These are phyloP conservation scores for Diplodia scrobiculata DNA, from an alignment of 2,329 filamentous ascomycete genomes.

Conservation along the genomic window DNA sequence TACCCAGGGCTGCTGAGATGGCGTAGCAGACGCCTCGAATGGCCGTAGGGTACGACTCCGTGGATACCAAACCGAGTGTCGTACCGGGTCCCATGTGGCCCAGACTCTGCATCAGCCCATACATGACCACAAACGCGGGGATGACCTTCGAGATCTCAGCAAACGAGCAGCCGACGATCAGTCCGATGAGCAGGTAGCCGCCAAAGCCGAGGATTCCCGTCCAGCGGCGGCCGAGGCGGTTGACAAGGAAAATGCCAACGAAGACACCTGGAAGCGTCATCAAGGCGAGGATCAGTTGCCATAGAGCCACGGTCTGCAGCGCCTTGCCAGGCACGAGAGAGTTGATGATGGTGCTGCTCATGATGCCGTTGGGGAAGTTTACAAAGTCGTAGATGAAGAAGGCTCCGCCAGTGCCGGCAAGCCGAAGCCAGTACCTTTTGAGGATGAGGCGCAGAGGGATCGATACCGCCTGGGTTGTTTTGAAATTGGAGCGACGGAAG, in stretches of 20 bases:
- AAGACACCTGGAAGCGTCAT: conserved; percentile 55
- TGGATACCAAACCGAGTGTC: conserved; percentile 55
- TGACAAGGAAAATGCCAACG: conserved; percentile 50
- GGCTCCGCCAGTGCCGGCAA: conserved; percentile 54
- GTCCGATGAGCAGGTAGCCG: conserved; percentile 55
- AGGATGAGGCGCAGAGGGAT: conserved; percentile 53
- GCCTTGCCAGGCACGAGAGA: conserved; percentile 45
- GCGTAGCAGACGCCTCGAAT: conserved; percentile 57
- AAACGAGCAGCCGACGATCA: conserved; percentile 56
- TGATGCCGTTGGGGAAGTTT: conserved; percentile 54
- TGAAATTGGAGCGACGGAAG: conserved; percentile 33
- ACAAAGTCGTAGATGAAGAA: conserved; percentile 54
- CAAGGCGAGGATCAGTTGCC: conserved; percentile 52
- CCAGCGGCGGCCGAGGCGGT: conserved; percentile 42
- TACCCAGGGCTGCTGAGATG: conserved; percentile 56
- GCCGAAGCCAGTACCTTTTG: conserved; percentile 53
- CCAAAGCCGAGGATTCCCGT: conserved; percentile 55
- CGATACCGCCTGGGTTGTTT: conserved; percentile 52
- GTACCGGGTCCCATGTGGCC: conserved; percentile 57
- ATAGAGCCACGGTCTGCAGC: conserved; percentile 51
- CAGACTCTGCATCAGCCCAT: conserved; percentile 55
- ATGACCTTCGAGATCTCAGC: conserved; percentile 53
- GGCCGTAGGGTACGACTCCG: conserved; percentile 57
- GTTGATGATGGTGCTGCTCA: conserved; percentile 51
- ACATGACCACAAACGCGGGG: conserved; percentile 57